Evolutionary conservation across 2,329 filamentous ascomycete genomes (phyloP), one percentile per base, ranked within the genome.

Genomic region (Diaporthe sp.): DNA sequence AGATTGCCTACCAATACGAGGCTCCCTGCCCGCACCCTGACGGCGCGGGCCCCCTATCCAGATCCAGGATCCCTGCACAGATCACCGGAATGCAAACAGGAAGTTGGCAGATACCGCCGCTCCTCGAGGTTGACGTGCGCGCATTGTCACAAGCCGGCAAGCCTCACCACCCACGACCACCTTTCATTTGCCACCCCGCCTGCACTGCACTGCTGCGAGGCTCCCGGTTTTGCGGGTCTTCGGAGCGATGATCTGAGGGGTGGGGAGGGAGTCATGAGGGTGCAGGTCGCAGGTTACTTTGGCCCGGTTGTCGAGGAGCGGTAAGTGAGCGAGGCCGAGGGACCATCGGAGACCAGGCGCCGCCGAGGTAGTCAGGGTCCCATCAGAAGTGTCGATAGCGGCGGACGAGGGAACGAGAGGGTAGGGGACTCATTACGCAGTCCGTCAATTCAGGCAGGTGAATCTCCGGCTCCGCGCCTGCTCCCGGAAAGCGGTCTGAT

Each of bases 1-100:
- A 65, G 71, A 73, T 73, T 61, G 55, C 44, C 71, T 65, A 65
- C 71, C 71, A 55, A 73, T 73, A 73, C 71, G 71, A 73, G 71
- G 49, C 65, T 69, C 65, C 46, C 65, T 69, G 65, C 49, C 34
- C 61, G 58, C 58, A 55, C 46, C 71, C 49, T 65, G 46, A 55
- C 46, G 59, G 71, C 46, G 46, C 71, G n/a, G 59, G 44, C 53
- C 57, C 70, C 34, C 58, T 72, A 65, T 62, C 57, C 58, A 65
- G n/a, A 55, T 53, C 49, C 65, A 55, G 65, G 65, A 55, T 69
- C 65, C 65, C 65, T 69, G 65, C 34, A 69, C 49, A 69, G 65
- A 69, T 69, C 65, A 69, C 65, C 65, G 65, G 65, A 55, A 69
- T 55, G 49, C 65, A 55, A 55, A 42, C 65, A 69, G 49, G 65